Percentiles rank a stretch among this genome's conserved stretches.
Conservation (phyloP, 805 yeast species). For the Lipomyces lipofer region DNA sequence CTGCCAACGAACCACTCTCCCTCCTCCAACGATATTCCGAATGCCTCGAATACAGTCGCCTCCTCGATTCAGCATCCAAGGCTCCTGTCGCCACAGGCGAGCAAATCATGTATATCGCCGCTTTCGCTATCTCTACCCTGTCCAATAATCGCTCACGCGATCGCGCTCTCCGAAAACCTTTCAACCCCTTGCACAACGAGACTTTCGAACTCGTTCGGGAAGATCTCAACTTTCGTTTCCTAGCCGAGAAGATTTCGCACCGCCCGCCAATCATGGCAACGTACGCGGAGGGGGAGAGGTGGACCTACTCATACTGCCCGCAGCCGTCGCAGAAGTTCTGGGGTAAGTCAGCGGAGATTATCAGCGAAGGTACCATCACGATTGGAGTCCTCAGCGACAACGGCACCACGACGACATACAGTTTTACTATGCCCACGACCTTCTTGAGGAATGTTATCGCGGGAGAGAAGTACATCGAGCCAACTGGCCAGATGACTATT, state of each 20-base stretch:
- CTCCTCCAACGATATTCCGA: constrained; percentile 80
- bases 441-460: constrained; percentile 84
- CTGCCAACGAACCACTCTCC: constrained; percentile 87
- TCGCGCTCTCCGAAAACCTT: constrained; percentile 83
- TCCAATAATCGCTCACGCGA: constrained; percentile 72
- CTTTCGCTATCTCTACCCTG: constrained; percentile 76
- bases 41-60: constrained; percentile 67
- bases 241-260: constrained; percentile 86
- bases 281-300: constrained; percentile 66
- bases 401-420: constrained; percentile 44
- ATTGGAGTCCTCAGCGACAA: constrained; percentile 53
- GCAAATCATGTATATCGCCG: constrained; percentile 61
- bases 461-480: constrained; percentile 93
- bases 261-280: constrained; percentile 84
- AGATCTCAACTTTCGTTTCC: constrained; percentile 68
- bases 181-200: constrained; percentile 92
- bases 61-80: constrained; percentile 64
- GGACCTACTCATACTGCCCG: constrained; percentile 56
- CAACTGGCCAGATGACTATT: constrained; percentile 66
- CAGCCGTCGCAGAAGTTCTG: constrained; percentile 86
- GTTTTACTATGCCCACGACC: constrained; percentile 82
- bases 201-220: constrained; percentile 88
- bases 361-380: constrained; percentile 67
- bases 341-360: constrained; percentile 89
- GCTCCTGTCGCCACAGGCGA: constrained; percentile 53